These are phyloP conservation scores for Glutinoglossum americanum DNA, from an alignment of 495 filamentous ascomycete genomes.

Conservation along the genomic window DNA sequence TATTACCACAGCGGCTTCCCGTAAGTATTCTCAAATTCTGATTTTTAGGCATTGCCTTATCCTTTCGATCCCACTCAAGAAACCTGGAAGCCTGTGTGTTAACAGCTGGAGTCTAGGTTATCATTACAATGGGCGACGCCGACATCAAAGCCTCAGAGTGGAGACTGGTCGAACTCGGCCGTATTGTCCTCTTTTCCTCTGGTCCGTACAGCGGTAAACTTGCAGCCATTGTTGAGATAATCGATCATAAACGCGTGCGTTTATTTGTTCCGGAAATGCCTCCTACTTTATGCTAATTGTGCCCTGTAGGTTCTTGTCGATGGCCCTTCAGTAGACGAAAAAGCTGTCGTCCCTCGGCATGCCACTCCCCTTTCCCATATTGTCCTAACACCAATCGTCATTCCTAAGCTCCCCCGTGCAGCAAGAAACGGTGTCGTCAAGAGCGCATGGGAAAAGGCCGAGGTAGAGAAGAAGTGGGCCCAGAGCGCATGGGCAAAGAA, in stretches of 20 bases:
- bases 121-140: constrained; percentile 27
- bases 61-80: not conserved
- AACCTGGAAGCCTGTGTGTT: not conserved
- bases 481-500: constrained; percentile 80
- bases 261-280: constrained; percentile 1
- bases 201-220: constrained; percentile 66
- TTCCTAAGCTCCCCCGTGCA: constrained; percentile 70
- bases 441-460: constrained; percentile 65
- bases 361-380: constrained; percentile 54
- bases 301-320: constrained; percentile 69
- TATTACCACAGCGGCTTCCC: not conserved
- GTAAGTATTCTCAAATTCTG: not conserved
- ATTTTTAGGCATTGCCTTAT: not conserved
- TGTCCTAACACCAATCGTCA: constrained; percentile 75
- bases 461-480: constrained; percentile 79
- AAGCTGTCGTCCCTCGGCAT: constrained; percentile 63
- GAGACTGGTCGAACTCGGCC: constrained; percentile 93
- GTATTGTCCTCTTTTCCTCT: constrained; percentile 64
- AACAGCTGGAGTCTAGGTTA: not conserved
- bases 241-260: constrained; percentile 99
- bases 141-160: constrained; percentile 55
- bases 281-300: constrained; percentile 16
- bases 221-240: constrained; percentile 91
- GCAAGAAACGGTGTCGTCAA: constrained; percentile 64
- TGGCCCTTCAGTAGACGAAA: constrained; percentile 60